Evolutionary conservation across 192 early-diverging fungal species (phyloP).

Genomic region (Backusella liffmaniae): DNA sequence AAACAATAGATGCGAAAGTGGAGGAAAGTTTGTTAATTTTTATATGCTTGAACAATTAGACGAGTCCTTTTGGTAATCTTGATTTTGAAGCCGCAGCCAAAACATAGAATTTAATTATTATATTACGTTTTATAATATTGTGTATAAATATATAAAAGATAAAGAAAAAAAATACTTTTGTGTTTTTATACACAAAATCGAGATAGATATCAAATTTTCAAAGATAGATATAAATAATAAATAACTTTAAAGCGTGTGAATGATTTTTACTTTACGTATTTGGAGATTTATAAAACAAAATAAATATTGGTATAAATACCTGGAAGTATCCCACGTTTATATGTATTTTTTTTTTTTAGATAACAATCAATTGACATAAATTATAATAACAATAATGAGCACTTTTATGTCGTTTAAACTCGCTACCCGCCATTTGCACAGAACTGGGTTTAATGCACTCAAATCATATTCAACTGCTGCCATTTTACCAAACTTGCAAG

Average conservation of each 20-base stretch:
- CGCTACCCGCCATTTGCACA: not conserved
- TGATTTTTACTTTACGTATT: slow-evolving; percentile 5
- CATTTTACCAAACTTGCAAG: not conserved
- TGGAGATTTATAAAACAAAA: slow-evolving; percentile 2
- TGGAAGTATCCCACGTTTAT: not conserved
- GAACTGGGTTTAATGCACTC: not conserved
- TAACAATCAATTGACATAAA: not conserved
- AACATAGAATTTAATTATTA: not conserved
- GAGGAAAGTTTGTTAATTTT: not conserved
- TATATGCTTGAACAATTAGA: not conserved
- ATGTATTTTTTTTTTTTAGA: not conserved
- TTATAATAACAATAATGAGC: not conserved
- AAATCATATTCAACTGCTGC: slow-evolving; percentile 19
- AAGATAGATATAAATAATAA: slow-evolving; percentile 8
- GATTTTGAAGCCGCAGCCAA: not conserved
- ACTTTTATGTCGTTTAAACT: slow-evolving; percentile 4
- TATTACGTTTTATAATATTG: not conserved
- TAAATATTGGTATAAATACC: not conserved
- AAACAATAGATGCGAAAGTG: not conserved
- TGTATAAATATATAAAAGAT: not conserved
- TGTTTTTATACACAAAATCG: not conserved
- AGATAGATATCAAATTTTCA: not conserved
- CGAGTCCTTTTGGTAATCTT: not conserved
- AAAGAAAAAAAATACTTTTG: not conserved
- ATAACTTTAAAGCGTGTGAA: not conserved